phyloP scores from a whole-genome alignment of 2,329 filamentous ascomycete species.

The Cercospora canescens region DNA sequence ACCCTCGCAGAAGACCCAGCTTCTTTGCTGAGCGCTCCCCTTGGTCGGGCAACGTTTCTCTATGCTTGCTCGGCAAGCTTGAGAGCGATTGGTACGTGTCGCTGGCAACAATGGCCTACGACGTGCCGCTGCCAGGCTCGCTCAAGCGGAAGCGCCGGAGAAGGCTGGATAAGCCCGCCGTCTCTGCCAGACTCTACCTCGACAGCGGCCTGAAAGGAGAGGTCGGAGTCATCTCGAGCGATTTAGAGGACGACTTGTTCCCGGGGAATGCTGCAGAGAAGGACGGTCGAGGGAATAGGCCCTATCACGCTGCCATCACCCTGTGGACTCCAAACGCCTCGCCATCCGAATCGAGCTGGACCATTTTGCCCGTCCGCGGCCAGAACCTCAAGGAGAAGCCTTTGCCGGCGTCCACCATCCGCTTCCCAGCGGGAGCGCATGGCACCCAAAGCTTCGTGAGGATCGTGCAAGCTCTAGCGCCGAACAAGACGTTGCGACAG shows the following conservation, averaged over 20 bases:
- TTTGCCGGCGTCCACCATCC: constrained; percentile 73
- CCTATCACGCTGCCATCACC: constrained; percentile 68
- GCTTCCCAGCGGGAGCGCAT: constrained; percentile 71
- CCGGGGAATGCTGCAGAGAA: constrained; percentile 41
- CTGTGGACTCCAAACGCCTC: constrained; percentile 65
- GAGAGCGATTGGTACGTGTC: constrained; percentile 9
- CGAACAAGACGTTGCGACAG: constrained; percentile 71
- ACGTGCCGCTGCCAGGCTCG: constrained; percentile 44
- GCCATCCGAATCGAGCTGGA: constrained; percentile 71
- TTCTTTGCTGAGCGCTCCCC: constrained; percentile 5
- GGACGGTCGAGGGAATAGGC: constrained; percentile 42
- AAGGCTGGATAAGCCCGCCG: constrained; percentile 66
- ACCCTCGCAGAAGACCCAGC: constrained; percentile 1
- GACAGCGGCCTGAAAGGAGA: constrained; percentile 85
- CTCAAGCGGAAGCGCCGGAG: constrained; percentile 55
- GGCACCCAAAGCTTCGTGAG: constrained; percentile 79
- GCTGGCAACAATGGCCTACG: constrained; percentile 44
- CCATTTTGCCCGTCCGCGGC: constrained; percentile 72
- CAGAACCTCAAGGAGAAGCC: constrained; percentile 54
- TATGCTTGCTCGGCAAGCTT: constrained; percentile 7
- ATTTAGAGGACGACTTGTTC: constrained; percentile 81
- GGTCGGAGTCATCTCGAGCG: constrained; percentile 80
- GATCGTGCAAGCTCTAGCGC: constrained; percentile 67
- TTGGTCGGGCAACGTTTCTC: constrained; percentile 9
- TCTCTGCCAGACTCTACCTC: constrained; percentile 77